These are phyloP conservation scores for Pyricularia grisea DNA, from an alignment of 2,329 filamentous ascomycete species.

Conservation along the genomic window DNA sequence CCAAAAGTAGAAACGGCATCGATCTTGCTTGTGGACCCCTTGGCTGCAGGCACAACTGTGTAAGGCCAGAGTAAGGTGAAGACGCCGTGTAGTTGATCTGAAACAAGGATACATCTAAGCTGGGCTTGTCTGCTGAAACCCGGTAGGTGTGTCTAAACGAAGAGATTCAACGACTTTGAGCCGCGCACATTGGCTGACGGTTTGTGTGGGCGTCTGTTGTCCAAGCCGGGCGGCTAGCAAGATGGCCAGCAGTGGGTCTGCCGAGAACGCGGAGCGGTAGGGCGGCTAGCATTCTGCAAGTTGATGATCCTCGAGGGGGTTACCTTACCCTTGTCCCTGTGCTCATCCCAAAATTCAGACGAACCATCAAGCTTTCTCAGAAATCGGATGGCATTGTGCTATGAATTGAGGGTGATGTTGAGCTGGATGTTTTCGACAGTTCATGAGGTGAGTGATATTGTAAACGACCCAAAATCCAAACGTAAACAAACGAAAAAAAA, in stretches of 20 bases:
- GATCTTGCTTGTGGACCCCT: not conserved
- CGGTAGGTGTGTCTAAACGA: constrained; percentile 37
- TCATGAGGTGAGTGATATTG: not conserved
- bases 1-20: constrained; percentile 13
- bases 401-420: not conserved
- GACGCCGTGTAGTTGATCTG: constrained; percentile 15
- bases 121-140: constrained; percentile 39
- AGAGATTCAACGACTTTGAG: constrained; percentile 27
- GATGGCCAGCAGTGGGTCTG: constrained; percentile 13
- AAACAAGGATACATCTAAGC: constrained; percentile 23
- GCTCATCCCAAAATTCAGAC: not conserved
- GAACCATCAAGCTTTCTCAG: not conserved
- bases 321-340: not conserved
- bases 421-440: not conserved
- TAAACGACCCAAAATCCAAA: no score
- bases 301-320: not conserved
- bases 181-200: constrained; percentile 41
- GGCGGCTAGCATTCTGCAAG: constrained; percentile 4
- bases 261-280: constrained; percentile 2
- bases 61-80: constrained; percentile 11
- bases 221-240: constrained; percentile 34
- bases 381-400: not conserved
- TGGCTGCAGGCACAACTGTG: not conserved
- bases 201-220: constrained; percentile 36
- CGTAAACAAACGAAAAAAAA: not conserved